Evolutionary conservation across 768 basidiomycete genomes (phyloP).

Genomic region (Imleria badia): DNA sequence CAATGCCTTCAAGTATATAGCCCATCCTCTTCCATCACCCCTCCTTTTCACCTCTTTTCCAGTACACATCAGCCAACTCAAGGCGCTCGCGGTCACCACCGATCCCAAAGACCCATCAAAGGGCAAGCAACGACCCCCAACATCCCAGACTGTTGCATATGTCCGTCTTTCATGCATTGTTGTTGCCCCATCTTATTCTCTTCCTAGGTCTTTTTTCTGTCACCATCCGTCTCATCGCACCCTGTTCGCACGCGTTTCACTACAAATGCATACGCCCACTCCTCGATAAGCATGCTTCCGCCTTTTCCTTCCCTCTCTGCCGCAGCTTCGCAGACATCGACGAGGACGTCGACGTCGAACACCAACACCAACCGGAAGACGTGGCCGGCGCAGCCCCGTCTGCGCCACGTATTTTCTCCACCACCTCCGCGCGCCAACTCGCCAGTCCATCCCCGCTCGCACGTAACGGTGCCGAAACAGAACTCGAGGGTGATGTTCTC

Average conservation of each 20-base stretch:
- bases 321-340: constrained; percentile 94
- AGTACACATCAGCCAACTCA: constrained; percentile 84
- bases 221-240: constrained; percentile 94
- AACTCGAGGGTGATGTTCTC: constrained; percentile 30
- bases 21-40: neutral
- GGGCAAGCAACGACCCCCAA: constrained; percentile 28
- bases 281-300: constrained; percentile 83
- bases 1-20: constrained; percentile 80
- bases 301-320: constrained; percentile 94
- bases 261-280: constrained; percentile 97
- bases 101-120: constrained; percentile 18
- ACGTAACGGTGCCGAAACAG: constrained; percentile 35
- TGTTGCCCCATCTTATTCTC: no score
- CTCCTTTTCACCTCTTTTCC: neutral
- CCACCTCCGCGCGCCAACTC: constrained; percentile 13
- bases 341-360: constrained; percentile 85
- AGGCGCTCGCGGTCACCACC: constrained; percentile 53
- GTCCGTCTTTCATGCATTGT: no score
- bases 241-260: constrained; percentile 95
- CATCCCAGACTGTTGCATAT: constrained; percentile 91
- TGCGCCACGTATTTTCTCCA: neutral
- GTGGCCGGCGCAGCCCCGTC: neutral
- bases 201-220: constrained; percentile 76
- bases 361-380: constrained; percentile 31
- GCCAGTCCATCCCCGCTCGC: constrained; percentile 23